Base-by-base conservation (phyloP, 2,329 filamentous ascomycete genomes). In the Cladosporium phlei region DNA sequence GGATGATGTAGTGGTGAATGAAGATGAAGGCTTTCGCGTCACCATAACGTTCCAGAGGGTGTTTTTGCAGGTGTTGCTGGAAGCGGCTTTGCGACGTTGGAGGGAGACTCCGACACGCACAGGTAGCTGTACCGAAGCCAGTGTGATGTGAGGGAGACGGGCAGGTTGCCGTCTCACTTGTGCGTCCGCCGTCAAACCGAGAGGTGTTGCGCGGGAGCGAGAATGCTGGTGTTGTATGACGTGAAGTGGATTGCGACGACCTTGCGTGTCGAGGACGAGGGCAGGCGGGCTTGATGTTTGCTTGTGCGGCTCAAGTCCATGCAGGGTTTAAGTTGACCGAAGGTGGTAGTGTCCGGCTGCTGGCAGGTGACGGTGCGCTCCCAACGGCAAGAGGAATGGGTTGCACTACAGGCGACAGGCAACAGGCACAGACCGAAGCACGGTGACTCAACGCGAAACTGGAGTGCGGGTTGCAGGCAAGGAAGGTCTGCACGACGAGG, bases 81-180 rank as follows among this genome's bases (percentile, higher is more conserved):
- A 39, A 51, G 47, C 48, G 47, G 46, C 50, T 46, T 47, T 34
- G 49, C 45, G 27, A 35, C 46, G 38, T 52, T 43, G 30, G 46
- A 53, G 43, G 50, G 47, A 40, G 50, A 49, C 46, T 46, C 49
- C 59, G 54, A 59, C 51, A 57, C 56, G 53, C 53, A 56, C 54
- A 39, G 59, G 58, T 55, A 52, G 53, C 49, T 59, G 59, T 56
- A 59, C 55, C 33, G 59, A 61, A 55, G 60, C 59, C 60, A 62
- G 59, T 53, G 61, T 61, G 60, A 46, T 52, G 49, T 39, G 43
- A 42, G 28, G 43, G 33, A 43, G 39, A 48, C 46, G 37, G 32
- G 46, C 29, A 33, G 28, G 22, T 28, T 40, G 45, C 38, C 45
- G 45, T 47, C 45, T 47, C 45, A 47, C 45, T 47, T 47, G 35